phyloP scores from a whole-genome alignment of 1,139 yeast genomes.

The Kluyveromyces sp. region DNA sequence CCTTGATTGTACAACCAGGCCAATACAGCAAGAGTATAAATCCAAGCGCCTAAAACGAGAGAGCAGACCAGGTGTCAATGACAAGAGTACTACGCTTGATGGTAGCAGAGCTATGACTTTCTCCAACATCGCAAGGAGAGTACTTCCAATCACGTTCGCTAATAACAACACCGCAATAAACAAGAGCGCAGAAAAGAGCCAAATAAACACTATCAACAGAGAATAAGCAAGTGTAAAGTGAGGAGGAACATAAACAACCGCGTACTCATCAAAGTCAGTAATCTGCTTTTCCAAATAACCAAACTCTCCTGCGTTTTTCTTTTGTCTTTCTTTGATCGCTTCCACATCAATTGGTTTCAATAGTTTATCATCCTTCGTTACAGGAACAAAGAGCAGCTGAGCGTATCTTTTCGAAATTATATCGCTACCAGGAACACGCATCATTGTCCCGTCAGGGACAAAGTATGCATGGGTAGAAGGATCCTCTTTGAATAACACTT shows the following conservation, averaged over 20 bases:
- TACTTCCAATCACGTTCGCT: conserved; percentile 40
- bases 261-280: conserved; percentile 50
- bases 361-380: conserved; percentile 70
- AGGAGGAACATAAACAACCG: conserved; percentile 85
- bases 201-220: conserved; percentile 49
- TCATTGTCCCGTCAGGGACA: conserved; percentile 70
- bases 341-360: conserved; percentile 40
- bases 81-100: not conserved
- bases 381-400: conserved; percentile 67
- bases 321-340: conserved; percentile 30
- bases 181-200: conserved; percentile 61
- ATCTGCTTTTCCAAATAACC: conserved; percentile 49
- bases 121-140: not conserved
- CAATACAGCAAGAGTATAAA: conserved; percentile 5
- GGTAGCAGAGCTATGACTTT: not conserved
- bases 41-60: not conserved
- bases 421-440: conserved; percentile 84
- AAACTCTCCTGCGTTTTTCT: conserved; percentile 36
- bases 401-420: conserved; percentile 60
- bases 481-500: conserved; percentile 38
- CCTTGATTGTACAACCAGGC: not conserved
- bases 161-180: conserved; percentile 34
- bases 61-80: not conserved
- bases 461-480: conserved; percentile 44
- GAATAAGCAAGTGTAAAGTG: conserved; percentile 55